phyloP scores from a whole-genome alignment of 306 rosid species.

The Ormosia semicastrata region DNA sequence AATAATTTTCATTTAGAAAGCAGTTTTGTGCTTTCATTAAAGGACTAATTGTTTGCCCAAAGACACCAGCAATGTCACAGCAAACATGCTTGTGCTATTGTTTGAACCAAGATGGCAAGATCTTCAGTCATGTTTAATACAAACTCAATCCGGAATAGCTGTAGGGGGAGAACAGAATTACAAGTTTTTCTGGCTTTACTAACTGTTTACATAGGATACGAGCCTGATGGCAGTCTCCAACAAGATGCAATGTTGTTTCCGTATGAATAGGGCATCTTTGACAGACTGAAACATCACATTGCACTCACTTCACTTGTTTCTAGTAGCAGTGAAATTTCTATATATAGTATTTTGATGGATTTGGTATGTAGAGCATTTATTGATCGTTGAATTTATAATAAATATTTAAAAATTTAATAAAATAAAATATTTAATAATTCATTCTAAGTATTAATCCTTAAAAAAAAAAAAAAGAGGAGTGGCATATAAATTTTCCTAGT shows the following conservation, averaged over 20 bases:
- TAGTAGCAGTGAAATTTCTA: too few species aligned
- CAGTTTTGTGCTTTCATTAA: not conserved
- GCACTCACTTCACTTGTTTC: not conserved
- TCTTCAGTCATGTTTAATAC: not conserved
- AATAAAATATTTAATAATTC: too few species aligned
- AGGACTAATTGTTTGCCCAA: not conserved
- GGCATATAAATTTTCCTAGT: not conserved
- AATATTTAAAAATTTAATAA: too few species aligned
- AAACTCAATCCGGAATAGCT: too few species aligned
- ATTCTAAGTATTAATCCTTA: too few species aligned
- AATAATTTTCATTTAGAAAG: too few species aligned
- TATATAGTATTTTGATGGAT: too few species aligned
- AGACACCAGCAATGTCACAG: not conserved
- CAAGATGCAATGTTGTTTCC: not conserved
- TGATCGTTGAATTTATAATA: too few species aligned
- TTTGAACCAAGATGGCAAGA: not conserved
- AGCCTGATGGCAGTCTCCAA: not conserved
- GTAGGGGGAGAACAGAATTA: too few species aligned
- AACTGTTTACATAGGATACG: slow-evolving; percentile 3
- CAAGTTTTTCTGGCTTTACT: too few species aligned
- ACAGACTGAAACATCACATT: not conserved
- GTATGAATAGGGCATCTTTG: not conserved
- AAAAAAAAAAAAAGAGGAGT: too few species aligned
- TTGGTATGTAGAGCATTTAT: too few species aligned
- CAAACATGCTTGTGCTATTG: not conserved